Conservation (phyloP, 75 land plant species). For the Chamaecyparis obtusa region DNA sequence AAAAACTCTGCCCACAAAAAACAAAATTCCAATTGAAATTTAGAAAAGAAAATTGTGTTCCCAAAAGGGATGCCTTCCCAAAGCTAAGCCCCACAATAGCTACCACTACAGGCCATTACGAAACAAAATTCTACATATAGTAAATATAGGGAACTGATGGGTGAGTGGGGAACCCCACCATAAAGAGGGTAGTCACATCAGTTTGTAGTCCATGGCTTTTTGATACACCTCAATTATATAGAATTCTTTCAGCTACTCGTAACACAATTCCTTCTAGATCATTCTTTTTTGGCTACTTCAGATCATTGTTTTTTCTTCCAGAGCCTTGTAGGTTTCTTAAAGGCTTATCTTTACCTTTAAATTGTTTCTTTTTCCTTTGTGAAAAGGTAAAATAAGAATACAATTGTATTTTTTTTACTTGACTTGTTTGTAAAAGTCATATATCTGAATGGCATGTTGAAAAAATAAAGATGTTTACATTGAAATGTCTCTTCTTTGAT, state of each 20-base stretch:
- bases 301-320: background rate
- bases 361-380: background rate
- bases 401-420: background rate
- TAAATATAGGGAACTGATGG: too few species aligned
- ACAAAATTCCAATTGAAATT: too few species aligned
- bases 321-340: background rate
- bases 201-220: background rate
- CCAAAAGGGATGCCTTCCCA: too few species aligned
- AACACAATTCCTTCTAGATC: background rate
- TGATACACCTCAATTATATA: background rate
- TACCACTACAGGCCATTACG: too few species aligned
- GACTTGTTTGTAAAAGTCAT: background rate
- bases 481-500: background rate
- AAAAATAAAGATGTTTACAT: background rate
- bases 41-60: too few species aligned
- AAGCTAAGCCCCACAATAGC: too few species aligned
- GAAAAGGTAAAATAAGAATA: background rate
- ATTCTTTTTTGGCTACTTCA: background rate
- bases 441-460: background rate
- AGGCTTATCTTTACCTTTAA: background rate
- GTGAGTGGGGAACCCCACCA: too few species aligned
- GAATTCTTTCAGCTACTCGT: background rate
- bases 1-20: too few species aligned
- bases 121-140: too few species aligned
- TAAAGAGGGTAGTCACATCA: too few species aligned